Evolutionary conservation across 164 flowering plant species (phyloP), one percentile per base, ranked within the genome.

Genomic region (Chimonanthus salicifolius): DNA sequence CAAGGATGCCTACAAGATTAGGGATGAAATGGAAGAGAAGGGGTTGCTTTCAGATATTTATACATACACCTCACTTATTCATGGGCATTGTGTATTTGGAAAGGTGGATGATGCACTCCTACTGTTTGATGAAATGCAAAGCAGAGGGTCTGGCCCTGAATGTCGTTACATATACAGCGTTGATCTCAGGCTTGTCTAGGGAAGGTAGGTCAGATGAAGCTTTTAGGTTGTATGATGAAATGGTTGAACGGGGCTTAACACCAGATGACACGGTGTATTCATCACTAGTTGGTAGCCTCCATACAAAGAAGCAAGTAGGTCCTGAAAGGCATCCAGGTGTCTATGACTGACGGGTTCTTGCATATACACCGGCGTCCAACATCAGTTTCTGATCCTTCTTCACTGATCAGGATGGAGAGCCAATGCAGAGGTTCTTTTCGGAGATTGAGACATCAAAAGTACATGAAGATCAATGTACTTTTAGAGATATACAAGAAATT

Each of bases 171-270:
- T 91, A 86, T 71, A 86, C 91, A 1, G 85, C 82, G 6, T 74
- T 92, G 79, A 92, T 92, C 70, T 85, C 87, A 0, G 92, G 94
- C 6, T 79, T 94, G 77, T 85, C 94, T 3, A 88, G 83, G 73
- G 81, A 60, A n/a, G 96, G 93, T 58, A 87, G 90, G 74, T 83
- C 89, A 8, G 85, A 89, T 8, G 95, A 92, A 80, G 94, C 96
- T 47, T 90, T 88, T 75, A 75, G 58, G 68, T 77, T 92, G 72
- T 92, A 92, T 78, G 95, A 88, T 69, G 86, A 88, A 79, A 88
- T 94, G 97, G 85, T 71, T 54, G 78, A 78, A 63, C 74, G 79
- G 8, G 95, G 96, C 13, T 67, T 89, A 66, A 80, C 65, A 3
- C 90, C 96, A n/a, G 96, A 94, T 85, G 89, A 89, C 49, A 78